Evolutionary conservation across 2,329 filamentous ascomycete genomes (phyloP).

Genomic region (Talaromyces islandicus): DNA sequence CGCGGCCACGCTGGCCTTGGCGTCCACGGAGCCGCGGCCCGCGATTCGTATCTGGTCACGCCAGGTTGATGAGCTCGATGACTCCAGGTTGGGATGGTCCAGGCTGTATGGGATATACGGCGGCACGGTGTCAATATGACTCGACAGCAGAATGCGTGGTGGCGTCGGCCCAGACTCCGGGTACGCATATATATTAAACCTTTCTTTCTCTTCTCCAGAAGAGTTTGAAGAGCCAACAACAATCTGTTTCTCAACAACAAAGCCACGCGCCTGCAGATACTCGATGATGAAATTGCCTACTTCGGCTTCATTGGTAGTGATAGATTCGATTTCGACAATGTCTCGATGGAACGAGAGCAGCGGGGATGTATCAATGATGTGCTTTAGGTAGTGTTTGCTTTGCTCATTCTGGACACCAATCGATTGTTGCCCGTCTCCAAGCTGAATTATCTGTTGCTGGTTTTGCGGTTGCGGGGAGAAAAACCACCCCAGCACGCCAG

Average conservation of each 20-base stretch:
- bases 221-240: no score
- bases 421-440: neutral
- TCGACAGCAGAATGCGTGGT: constrained; percentile 47
- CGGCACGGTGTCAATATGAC: constrained; percentile 71
- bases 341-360: constrained; percentile 69
- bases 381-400: constrained; percentile 18
- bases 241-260: constrained; percentile 57
- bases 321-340: constrained; percentile 68
- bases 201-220: constrained; percentile 24
- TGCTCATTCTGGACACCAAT: neutral
- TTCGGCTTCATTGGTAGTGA: constrained; percentile 61
- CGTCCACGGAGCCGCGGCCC: constrained; percentile 43
- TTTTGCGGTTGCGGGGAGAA: constrained; percentile 5
- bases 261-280: constrained; percentile 58
- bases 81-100: constrained; percentile 2
- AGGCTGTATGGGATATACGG: constrained; percentile 47
- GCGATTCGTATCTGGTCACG: constrained; percentile 30
- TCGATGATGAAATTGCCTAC: constrained; percentile 63
- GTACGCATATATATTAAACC: constrained; percentile 74
- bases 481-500: neutral
- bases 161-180: constrained; percentile 15
- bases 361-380: constrained; percentile 36
- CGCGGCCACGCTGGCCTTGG: constrained; percentile 41
- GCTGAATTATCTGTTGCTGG: neutral
- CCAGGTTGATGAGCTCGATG: no score